Conservation (phyloP, 768 basidiomycete species). For the Pholiota microspora region DNA sequence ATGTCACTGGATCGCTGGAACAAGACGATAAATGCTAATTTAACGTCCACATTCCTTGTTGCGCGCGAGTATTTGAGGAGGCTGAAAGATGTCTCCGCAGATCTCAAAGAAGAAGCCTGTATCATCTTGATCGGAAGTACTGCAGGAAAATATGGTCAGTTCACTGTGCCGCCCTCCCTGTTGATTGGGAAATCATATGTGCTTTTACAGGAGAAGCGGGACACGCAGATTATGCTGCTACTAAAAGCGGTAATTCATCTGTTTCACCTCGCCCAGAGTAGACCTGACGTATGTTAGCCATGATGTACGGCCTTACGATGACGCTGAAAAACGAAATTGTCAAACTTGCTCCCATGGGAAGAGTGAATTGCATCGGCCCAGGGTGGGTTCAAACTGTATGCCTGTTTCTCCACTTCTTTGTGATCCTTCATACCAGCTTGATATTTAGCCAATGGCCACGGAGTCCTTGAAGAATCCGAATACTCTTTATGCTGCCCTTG, state of each 20-base stretch:
- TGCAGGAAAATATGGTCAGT: constrained; percentile 63
- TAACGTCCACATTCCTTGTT: constrained; percentile 68
- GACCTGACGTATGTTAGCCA: constrained; percentile 32
- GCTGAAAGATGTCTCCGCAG: constrained; percentile 36
- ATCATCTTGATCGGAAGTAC: constrained; percentile 71
- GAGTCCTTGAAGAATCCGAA: constrained; percentile 53
- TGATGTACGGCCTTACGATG: constrained; percentile 72
- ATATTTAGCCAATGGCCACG: constrained; percentile 49
- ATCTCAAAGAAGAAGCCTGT: constrained; percentile 51
- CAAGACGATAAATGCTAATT: constrained; percentile 55
- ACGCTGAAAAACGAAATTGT: constrained; percentile 82
- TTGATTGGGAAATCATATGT: not conserved
- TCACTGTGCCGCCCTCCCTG: not conserved
- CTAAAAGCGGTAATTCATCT: constrained; percentile 58
- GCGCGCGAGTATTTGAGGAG: constrained; percentile 56
- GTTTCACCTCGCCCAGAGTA: not conserved
- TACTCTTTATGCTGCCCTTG: constrained; percentile 56
- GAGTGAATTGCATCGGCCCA: constrained; percentile 71
- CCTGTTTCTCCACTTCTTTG: not conserved
- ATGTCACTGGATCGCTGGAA: constrained; percentile 69
- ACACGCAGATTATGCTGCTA: constrained; percentile 64
- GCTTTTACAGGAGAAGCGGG: constrained; percentile 46
- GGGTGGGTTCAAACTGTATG: constrained; percentile 61
- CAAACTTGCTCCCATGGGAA: constrained; percentile 63
- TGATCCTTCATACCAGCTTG: not conserved